Conservation (phyloP, 805 yeast genomes). For the Candida takata region DNA sequence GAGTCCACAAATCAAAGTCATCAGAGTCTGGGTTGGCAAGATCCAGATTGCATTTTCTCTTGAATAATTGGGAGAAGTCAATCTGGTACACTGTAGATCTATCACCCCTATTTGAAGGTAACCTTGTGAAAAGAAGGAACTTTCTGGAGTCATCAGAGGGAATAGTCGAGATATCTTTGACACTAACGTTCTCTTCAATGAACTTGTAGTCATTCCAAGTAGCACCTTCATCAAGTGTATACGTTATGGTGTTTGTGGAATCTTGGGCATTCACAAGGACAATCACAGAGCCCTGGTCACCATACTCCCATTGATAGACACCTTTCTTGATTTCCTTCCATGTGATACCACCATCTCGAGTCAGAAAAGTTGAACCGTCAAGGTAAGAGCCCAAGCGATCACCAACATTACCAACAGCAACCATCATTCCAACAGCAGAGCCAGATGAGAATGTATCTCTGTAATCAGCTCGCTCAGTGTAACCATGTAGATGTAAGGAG, state of each 20-base stretch:
- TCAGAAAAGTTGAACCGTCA: conserved; percentile 64
- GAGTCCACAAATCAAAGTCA: conserved; percentile 62
- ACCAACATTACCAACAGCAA: conserved; percentile 95
- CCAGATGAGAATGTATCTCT: conserved; percentile 85
- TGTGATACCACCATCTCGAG: conserved; percentile 85
- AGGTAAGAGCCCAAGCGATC: conserved; percentile 38
- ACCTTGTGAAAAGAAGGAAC: conserved; percentile 56
- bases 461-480: conserved; percentile 75
- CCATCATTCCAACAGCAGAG: conserved; percentile 81
- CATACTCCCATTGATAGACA: conserved; percentile 86
- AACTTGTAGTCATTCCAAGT: conserved; percentile 68
- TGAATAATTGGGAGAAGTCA: conserved; percentile 48
- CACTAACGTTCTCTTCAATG: conserved; percentile 43
- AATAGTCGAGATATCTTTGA: conserved; percentile 77
- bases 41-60: conserved; percentile 50
- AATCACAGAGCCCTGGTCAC: conserved; percentile 87
- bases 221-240: conserved; percentile 74
- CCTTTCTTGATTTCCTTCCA: conserved; percentile 81
- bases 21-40: conserved; percentile 34
- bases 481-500: conserved; percentile 82
- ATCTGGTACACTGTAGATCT: conserved; percentile 42
- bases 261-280: conserved; percentile 59
- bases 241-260: conserved; percentile 50
- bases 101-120: conserved; percentile 38
- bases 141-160: conserved; percentile 86